phyloP scores from a whole-genome alignment of 2,329 filamentous ascomycete species.

The Aureobasidium mangrovei region DNA sequence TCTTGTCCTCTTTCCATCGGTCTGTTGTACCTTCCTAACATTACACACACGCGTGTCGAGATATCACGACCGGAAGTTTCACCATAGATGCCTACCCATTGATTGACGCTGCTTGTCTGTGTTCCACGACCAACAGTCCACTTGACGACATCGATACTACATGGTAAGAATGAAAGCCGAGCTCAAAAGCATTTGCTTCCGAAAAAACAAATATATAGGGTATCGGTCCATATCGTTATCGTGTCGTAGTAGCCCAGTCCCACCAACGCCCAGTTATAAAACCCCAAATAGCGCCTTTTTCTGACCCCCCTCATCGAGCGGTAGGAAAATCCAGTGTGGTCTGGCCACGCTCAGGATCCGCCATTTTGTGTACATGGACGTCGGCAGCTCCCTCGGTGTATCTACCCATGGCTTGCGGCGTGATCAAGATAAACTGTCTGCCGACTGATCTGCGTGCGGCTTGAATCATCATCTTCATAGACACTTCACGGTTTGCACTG shows the following conservation, averaged over 20 bases:
- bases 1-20: too few relatives aligned
- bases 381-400: slow-evolving; percentile 52
- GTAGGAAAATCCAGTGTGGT: slow-evolving; percentile 27
- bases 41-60: too few relatives aligned
- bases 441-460: slow-evolving; percentile 81
- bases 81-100: too few relatives aligned
- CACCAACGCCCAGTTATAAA: slow-evolving; percentile 5
- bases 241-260: background rate
- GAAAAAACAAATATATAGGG: too few relatives aligned
- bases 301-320: background rate
- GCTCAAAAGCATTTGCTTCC: too few relatives aligned
- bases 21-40: too few relatives aligned
- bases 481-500: slow-evolving; percentile 85
- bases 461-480: slow-evolving; percentile 85
- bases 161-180: too few relatives aligned
- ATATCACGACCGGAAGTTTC: too few relatives aligned
- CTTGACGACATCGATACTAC: too few relatives aligned
- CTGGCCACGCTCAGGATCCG: slow-evolving; percentile 44
- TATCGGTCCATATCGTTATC: too few relatives aligned
- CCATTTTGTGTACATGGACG: slow-evolving; percentile 66
- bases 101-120: too few relatives aligned
- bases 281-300: background rate
- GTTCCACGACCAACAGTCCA: too few relatives aligned
- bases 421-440: slow-evolving; percentile 92
- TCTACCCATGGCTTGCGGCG: slow-evolving; percentile 68